Evolutionary conservation across 345 rosid species (phyloP).

Genomic region (Eucalyptus pauciflora): DNA sequence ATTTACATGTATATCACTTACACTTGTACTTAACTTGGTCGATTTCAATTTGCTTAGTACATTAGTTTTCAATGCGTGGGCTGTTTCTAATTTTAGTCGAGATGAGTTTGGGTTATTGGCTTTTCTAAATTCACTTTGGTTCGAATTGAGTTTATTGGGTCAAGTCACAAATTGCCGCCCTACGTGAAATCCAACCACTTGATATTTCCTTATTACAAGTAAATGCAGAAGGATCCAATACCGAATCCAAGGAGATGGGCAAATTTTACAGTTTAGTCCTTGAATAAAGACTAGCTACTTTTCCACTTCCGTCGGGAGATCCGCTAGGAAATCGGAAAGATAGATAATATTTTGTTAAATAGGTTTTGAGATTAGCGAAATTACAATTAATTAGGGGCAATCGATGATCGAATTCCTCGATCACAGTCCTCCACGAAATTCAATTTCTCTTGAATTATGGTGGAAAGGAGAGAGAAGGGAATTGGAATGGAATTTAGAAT

Average conservation of each 20-base stretch:
- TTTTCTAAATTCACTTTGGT: neutral
- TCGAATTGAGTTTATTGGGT: neutral
- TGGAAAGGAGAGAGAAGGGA: neutral
- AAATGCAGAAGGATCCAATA: neutral
- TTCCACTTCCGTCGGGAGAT: neutral
- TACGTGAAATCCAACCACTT: neutral
- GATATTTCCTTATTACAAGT: neutral
- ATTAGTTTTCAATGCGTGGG: neutral
- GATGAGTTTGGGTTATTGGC: neutral
- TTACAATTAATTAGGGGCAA: neutral
- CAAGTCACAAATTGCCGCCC: neutral
- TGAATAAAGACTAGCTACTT: neutral
- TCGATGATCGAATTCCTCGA: neutral
- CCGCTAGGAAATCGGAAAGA: neutral
- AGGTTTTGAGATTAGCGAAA: neutral
- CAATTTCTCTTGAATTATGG: neutral
- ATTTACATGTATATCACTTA: neutral
- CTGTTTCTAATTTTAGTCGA: neutral
- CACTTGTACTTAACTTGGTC: neutral
- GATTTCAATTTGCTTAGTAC: neutral
- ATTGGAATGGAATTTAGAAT: neutral
- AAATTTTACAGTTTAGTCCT: neutral
- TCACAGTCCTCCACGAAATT: neutral
- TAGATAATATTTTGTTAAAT: neutral
- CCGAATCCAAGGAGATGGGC: neutral